A percentile compares a stretch with the other conserved stretches of the same genome.
These are phyloP conservation scores for Trichophyton simii DNA, from an alignment of 2,329 filamentous ascomycete genomes.

Conservation along the genomic window DNA sequence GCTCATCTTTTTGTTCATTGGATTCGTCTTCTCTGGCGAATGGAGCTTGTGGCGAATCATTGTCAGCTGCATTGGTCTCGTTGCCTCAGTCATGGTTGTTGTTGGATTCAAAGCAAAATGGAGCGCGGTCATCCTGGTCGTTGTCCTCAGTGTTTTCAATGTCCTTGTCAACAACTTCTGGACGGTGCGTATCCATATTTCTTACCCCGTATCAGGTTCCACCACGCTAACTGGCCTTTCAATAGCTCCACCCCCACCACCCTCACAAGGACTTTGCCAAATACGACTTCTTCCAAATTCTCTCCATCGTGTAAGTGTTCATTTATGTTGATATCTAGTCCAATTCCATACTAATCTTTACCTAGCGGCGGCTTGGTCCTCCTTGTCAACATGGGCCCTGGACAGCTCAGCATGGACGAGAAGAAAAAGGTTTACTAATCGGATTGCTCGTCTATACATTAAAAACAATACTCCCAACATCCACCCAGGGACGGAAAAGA, in stretches of 20 bases:
- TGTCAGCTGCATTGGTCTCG: constrained; percentile 70
- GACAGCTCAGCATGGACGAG: constrained; percentile 96
- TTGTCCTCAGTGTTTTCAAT: constrained; percentile 95
- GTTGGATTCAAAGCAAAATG: constrained; percentile 99
- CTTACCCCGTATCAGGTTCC: not conserved
- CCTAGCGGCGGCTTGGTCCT: constrained; percentile 73
- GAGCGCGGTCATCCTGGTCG: constrained; percentile 86
- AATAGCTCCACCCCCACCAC: constrained; percentile 86
- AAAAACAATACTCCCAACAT: not conserved
- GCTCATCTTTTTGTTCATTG: constrained; percentile 93
- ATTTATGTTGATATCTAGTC: not conserved
- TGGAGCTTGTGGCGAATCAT: constrained; percentile 83
- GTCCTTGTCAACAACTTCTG: constrained; percentile 98
- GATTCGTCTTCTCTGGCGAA: constrained; percentile 88
- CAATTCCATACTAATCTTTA: constrained; percentile 3
- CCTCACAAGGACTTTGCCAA: constrained; percentile 99
- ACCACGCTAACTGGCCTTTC: constrained; percentile 8
- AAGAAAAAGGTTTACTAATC: constrained; percentile 99
- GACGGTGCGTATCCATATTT: constrained; percentile 59
- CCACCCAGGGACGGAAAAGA: not conserved
- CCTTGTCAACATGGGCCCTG: constrained; percentile 95
- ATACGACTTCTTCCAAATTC: constrained; percentile 99
- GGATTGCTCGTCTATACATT: not conserved
- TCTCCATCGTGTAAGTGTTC: constrained; percentile 72
- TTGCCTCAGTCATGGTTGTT: constrained; percentile 95